Conservation (phyloP, 2,329 filamentous ascomycete species). For the Cadophora malorum region DNA sequence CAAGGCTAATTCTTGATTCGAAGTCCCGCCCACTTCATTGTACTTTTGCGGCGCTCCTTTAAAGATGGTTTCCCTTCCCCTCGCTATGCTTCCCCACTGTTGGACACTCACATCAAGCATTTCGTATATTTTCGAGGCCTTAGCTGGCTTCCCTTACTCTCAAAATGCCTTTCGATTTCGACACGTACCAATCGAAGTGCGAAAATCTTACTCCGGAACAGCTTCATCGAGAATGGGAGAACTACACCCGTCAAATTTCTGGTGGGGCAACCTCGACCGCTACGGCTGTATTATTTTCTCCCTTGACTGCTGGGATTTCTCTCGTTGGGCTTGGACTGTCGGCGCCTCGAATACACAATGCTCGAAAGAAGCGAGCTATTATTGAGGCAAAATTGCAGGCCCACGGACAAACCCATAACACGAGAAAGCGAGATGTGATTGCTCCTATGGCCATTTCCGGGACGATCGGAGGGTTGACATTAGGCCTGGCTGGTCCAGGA, state of each 20-base stretch:
- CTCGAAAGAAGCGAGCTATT: constrained; percentile 51
- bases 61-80: neutral
- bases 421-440: constrained; percentile 51
- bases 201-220: constrained; percentile 47
- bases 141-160: neutral
- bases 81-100: neutral
- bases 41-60: neutral
- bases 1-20: constrained; percentile 19
- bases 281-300: constrained; percentile 48
- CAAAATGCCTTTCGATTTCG: constrained; percentile 51
- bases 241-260: constrained; percentile 51
- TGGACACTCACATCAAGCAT: neutral
- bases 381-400: constrained; percentile 49
- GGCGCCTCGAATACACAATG: constrained; percentile 51
- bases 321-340: constrained; percentile 49
- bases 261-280: constrained; percentile 51
- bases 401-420: constrained; percentile 47
- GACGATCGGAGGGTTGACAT: constrained; percentile 47
- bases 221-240: constrained; percentile 51
- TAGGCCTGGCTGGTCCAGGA: constrained; percentile 47
- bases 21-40: neutral
- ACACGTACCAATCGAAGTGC: constrained; percentile 50
- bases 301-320: constrained; percentile 49
- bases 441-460: constrained; percentile 50
- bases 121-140: neutral